Conservation (phyloP, 108 stramenopile species). For the Nitzschia putrida region DNA sequence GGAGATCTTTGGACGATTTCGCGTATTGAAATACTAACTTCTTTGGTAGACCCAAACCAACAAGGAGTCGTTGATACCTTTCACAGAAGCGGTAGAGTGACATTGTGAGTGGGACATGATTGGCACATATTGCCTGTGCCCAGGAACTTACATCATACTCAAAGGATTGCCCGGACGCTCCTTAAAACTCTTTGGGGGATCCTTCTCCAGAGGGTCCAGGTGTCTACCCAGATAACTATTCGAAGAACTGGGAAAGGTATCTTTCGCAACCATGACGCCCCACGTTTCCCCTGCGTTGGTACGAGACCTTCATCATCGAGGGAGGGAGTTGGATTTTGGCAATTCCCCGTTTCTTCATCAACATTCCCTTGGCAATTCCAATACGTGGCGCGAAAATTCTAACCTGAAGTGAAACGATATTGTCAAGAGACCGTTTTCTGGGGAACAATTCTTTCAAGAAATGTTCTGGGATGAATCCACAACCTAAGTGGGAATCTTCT, state of each 20-base stretch:
- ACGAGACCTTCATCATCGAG: conserved; percentile 23
- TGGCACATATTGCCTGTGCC: neutral
- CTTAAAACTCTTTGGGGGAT: neutral
- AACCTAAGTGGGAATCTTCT: conserved; percentile 17
- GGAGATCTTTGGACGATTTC: neutral
- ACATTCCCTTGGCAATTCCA: conserved; percentile 14
- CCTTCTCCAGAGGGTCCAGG: neutral
- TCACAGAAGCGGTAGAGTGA: conserved; percentile 14
- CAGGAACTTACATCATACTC: conserved; percentile 1
- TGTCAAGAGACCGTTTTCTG: neutral
- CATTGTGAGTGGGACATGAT: neutral
- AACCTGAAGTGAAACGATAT: conserved; percentile 6
- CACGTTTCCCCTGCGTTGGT: neutral
- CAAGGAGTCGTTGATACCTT: conserved; percentile 1
- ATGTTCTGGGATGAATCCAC: conserved; percentile 16
- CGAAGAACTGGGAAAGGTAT: neutral
- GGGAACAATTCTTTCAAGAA: neutral
- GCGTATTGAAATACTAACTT: neutral
- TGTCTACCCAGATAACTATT: neutral
- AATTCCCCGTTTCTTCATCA: conserved; percentile 4
- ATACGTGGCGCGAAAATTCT: conserved; percentile 12
- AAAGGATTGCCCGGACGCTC: conserved; percentile 3
- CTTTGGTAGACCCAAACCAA: conserved; percentile 2
- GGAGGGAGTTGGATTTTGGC: conserved; percentile 18
- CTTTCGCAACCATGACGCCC: conserved; percentile 10